Conservation (phyloP, 148 eudicot species). For the Fagopyrum esculentum region DNA sequence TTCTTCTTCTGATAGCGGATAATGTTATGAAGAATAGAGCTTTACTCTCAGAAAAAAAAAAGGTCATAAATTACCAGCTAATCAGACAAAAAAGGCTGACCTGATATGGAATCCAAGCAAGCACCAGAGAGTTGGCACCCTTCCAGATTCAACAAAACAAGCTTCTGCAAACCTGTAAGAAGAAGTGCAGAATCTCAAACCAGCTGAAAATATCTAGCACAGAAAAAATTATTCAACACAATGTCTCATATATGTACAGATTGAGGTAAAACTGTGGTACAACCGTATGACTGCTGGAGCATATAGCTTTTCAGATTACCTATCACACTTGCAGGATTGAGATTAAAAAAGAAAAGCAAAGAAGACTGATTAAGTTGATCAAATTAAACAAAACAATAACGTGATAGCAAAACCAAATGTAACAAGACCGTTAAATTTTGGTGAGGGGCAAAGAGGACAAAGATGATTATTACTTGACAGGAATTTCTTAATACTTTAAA, state of each 20-base stretch:
- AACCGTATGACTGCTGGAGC: neutral
- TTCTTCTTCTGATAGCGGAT: neutral
- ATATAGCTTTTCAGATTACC: neutral
- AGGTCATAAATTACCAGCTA: neutral
- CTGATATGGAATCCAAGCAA: slow-evolving; percentile 71
- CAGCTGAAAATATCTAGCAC: neutral
- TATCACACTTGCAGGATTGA: neutral
- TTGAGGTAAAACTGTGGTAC: neutral
- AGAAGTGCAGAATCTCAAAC: slow-evolving; percentile 10
- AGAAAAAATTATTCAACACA: neutral
- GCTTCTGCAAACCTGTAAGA: slow-evolving; percentile 50
- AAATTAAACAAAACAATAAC: neutral
- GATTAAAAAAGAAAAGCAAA: neutral
- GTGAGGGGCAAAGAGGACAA: neutral
- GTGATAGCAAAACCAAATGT: neutral
- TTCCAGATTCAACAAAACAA: slow-evolving; percentile 63
- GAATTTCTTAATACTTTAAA: neutral
- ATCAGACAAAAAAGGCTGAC: slow-evolving; percentile 19
- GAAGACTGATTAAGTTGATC: neutral
- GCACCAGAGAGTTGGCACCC: slow-evolving; percentile 71
- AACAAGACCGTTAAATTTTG: neutral
- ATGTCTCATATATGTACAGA: neutral
- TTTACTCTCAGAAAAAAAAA: neutral
- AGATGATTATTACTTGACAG: neutral
- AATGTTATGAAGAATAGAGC: neutral